Base-by-base conservation (phyloP, 108 stramenopile species). In the Chaetoceros tenuissimus region DNA sequence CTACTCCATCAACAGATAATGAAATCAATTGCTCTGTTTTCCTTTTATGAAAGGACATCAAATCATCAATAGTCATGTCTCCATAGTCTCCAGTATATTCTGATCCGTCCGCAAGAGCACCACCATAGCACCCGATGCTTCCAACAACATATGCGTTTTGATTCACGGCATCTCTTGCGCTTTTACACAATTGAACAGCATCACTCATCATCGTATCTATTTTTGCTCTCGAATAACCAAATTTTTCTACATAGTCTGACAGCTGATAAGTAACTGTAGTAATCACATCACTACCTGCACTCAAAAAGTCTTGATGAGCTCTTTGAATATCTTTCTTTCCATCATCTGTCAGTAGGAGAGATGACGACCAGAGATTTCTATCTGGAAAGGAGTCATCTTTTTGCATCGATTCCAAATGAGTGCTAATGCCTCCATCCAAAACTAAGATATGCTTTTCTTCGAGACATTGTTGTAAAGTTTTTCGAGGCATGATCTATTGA, bases 31-130 rank as follows among this genome's bases (percentile, higher is more conserved):
- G 34, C 16, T n/a, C 56, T 13, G 45, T 17, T 53, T 77, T 81
- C 20, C 51, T 31, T 25, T 43, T 20, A 60, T 82, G 81, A 76
- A 82, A 82, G 20, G 65, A 31, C 8, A 67, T 34, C 10, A 82
- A 40, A 13, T 24, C 24, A 18, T 54, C 46, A 46, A 62, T 45
- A 1, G 29, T 30, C n/a, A 53, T 27, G 17, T 20, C 3, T 3
- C 53, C 57, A 53, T 79, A 82, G 23, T 70, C 55, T 20, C 81
- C 81, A 10, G 70, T 70, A 60, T 82, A 82, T 69, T 82, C 81
- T 0, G 48, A 49, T 16, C 48, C 48, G 13, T 40, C 13, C 8
- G 34, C 34, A 40, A 40, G 34, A 10, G 34, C 34, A 10, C 8
- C 34, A 28, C 81, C 81, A 47, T 65, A 79, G 27, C 71, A 75